Evolutionary conservation across 2,329 filamentous ascomycete genomes (phyloP).

Genomic region (Hypoxylon rubiginosum): DNA sequence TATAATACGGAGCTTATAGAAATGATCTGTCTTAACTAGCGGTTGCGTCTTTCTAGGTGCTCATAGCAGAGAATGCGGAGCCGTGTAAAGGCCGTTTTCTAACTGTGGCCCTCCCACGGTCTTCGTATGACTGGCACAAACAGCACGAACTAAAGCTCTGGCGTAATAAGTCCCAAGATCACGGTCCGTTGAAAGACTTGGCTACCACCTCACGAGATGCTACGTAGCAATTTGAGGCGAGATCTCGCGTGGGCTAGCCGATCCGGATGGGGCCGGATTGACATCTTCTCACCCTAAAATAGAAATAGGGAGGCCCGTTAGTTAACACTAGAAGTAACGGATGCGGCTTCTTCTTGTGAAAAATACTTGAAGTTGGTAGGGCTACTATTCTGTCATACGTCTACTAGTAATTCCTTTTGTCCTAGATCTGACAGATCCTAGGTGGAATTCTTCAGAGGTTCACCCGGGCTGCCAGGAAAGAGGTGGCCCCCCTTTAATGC

Average conservation of each 20-base stretch:
- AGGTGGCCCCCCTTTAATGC: background rate
- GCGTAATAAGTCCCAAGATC: slow-evolving; percentile 25
- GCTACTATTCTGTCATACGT: slow-evolving; percentile 12
- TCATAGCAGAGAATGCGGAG: background rate
- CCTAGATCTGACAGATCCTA: slow-evolving; percentile 7
- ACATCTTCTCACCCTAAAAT: slow-evolving; percentile 14
- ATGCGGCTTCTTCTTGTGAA: slow-evolving; percentile 13
- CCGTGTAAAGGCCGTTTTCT: background rate
- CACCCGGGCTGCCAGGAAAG: background rate
- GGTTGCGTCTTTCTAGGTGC: slow-evolving; percentile 8
- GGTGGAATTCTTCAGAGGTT: slow-evolving; percentile 12
- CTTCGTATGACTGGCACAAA: slow-evolving; percentile 5
- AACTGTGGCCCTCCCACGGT: background rate
- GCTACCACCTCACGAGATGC: slow-evolving; percentile 19
- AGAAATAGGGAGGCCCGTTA: slow-evolving; percentile 17
- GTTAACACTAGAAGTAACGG: slow-evolving; percentile 21
- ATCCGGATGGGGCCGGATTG: slow-evolving; percentile 34
- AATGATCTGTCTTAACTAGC: slow-evolving; percentile 14
- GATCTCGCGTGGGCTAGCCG: slow-evolving; percentile 28
- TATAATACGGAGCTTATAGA: slow-evolving; percentile 23
- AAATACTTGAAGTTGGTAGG: background rate
- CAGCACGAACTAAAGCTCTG: slow-evolving; percentile 2
- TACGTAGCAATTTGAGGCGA: slow-evolving; percentile 21
- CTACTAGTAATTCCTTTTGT: slow-evolving; percentile 6
- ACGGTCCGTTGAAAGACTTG: slow-evolving; percentile 4